Evolutionary conservation across 108 stramenopile genomes (phyloP), one percentile per base, ranked within the genome.

Genomic region (Skeletonema tropicum): DNA sequence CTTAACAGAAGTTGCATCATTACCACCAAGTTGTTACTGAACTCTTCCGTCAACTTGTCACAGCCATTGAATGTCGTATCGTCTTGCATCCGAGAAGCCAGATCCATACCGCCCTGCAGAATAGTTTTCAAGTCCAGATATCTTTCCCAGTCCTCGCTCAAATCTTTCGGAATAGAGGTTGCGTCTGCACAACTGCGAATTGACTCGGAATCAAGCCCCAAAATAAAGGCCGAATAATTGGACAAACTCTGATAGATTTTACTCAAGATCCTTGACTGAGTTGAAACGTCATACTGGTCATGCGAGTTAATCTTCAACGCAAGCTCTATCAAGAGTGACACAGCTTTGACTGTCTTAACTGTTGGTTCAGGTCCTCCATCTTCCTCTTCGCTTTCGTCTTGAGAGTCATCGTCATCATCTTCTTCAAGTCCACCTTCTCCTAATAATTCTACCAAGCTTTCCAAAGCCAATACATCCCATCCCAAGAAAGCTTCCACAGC

Each of bases 191-290:
- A 73, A 36, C 36, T 67, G 21, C 77, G 76, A 38, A 92, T 69
- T 11, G 64, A 79, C 13, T 88, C 87, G 31, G 86, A 75, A 58
- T 89, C 84, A 19, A 93, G 60, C 6, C 88, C 90, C 1, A 93
- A 41, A 17, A 88, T 46, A 14, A 85, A 55, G 11, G 85, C 42
- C 25, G 87, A 83, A 60, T 89, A 93, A 4, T 66, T 60, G 5
- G 83, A 33, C 35, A 93, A 65, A 33, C 90, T 85, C 15, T 61
- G 39, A 45, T 81, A 74, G 69, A 90, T 77, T 25, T 68, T 83
- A 9, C 32, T 59, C 19, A 78, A 80, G 45, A 84, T 64, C 13
- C 85, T 67, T 52, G 45, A 33, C 15, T 60, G 62, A 26, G 60
- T 52, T 23, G 21, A 19, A 14, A 76, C 48, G 60, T 58, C 32